Percentiles rank a stretch among this genome's conserved stretches.
These are phyloP conservation scores for Triticum dicoccoides DNA, from an alignment of 176 grass and related monocot species.

Conservation along the genomic window DNA sequence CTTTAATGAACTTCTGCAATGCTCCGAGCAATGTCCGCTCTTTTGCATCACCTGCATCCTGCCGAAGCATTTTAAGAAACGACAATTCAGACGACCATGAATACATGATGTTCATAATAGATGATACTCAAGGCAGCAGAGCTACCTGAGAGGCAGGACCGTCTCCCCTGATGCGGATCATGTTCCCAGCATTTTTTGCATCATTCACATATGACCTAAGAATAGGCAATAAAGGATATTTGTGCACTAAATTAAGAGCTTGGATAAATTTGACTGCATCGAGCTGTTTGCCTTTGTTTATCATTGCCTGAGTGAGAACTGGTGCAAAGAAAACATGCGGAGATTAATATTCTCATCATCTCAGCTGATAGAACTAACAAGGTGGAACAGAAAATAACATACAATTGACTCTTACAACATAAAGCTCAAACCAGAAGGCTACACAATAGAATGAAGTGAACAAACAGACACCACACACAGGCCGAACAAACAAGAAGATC, in stretches of 20 bases:
- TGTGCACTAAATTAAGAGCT: slow-evolving; percentile 51
- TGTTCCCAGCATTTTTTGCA: slow-evolving; percentile 49
- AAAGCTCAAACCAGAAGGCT: slow-evolving; percentile 7
- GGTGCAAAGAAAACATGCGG: slow-evolving; percentile 33
- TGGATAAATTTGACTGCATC: slow-evolving; percentile 61
- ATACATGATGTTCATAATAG: neutral
- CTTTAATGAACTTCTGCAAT: slow-evolving; percentile 53
- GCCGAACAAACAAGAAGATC: neutral
- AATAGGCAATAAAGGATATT: slow-evolving; percentile 46
- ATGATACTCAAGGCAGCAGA: slow-evolving; percentile 1
- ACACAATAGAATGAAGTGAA: neutral
- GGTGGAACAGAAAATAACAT: neutral
- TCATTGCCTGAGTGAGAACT: slow-evolving; percentile 61
- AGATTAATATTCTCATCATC: slow-evolving; percentile 11
- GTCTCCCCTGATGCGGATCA: slow-evolving; percentile 44
- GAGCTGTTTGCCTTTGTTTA: slow-evolving; percentile 46
- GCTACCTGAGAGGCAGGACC: slow-evolving; percentile 46
- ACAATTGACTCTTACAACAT: neutral
- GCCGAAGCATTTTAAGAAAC: slow-evolving; percentile 25
- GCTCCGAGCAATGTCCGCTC: slow-evolving; percentile 44
- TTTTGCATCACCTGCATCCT: slow-evolving; percentile 51
- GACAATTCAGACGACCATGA: neutral
- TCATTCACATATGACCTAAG: slow-evolving; percentile 49
- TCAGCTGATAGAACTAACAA: neutral
- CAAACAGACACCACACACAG: neutral